Percentiles rank a stretch among this genome's conserved stretches.
phyloP scores from a whole-genome alignment of 129 eudicot species.

The Flaveria ramosissima region DNA sequence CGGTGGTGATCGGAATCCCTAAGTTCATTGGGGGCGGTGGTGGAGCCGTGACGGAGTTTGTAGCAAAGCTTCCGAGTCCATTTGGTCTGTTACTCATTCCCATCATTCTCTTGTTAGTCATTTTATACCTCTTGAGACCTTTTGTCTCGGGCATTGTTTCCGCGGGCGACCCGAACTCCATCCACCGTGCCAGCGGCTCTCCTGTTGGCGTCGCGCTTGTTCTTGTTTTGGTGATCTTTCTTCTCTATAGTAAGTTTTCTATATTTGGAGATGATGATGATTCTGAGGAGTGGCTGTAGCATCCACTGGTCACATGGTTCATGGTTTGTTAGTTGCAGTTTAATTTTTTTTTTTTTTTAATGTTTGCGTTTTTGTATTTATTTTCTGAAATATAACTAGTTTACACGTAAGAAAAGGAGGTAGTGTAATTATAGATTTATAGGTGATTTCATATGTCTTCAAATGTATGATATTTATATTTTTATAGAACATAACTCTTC shows the following conservation, averaged over 20 bases:
- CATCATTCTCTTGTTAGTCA: constrained; percentile 59
- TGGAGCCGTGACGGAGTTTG: constrained; percentile 69
- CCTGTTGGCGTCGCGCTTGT: constrained; percentile 86
- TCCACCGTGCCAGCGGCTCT: constrained; percentile 89
- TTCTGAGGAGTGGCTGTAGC: constrained; percentile 43
- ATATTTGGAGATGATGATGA: constrained; percentile 80
- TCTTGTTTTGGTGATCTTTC: constrained; percentile 63
- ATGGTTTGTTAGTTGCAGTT: neutral
- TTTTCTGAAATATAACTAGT: neutral
- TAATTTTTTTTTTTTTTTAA: no score
- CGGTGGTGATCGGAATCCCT: constrained; percentile 53
- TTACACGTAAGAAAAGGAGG: constrained; percentile 2
- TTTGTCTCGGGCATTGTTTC: constrained; percentile 59
- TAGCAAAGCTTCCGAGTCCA: constrained; percentile 72
- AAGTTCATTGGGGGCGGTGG: constrained; percentile 69
- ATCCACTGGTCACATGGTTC: no score
- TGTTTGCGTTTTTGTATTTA: neutral
- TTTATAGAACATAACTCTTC: no score
- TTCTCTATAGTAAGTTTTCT: constrained; percentile 66
- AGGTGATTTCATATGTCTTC: neutral
- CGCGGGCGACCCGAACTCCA: constrained; percentile 74
- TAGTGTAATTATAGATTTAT: neutral
- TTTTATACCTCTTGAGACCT: constrained; percentile 81
- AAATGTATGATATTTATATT: no score
- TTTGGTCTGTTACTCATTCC: constrained; percentile 80